These are phyloP conservation scores for Eremothecium sinecaudum DNA, from an alignment of 1,139 yeast species.

Conservation along the genomic window DNA sequence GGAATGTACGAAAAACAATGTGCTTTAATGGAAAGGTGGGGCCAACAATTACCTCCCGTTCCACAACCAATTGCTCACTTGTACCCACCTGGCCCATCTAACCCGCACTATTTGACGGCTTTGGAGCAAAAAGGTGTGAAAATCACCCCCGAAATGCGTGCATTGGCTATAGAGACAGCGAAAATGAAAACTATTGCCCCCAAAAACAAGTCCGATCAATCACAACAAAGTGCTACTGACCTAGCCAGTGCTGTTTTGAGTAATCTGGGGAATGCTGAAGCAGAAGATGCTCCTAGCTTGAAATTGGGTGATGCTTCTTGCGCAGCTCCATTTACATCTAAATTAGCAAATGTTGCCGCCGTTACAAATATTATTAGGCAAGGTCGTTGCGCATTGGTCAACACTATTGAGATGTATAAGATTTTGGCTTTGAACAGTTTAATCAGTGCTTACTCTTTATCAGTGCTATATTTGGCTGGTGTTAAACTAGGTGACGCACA, in stretches of 20 bases:
- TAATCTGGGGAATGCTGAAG: constrained; percentile 63
- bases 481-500: constrained; percentile 97
- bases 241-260: constrained; percentile 69
- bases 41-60: constrained; percentile 72
- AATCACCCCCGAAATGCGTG: constrained; percentile 58
- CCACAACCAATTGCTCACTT: constrained; percentile 84
- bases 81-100: constrained; percentile 90
- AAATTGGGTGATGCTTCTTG: constrained; percentile 98
- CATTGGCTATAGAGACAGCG: constrained; percentile 40
- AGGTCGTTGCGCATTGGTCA: constrained; percentile 96
- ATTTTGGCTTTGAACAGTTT: constrained; percentile 93
- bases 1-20: constrained; percentile 79
- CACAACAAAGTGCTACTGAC: constrained; percentile 37
- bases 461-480: constrained; percentile 92
- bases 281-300: constrained; percentile 81
- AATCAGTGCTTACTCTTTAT: constrained; percentile 90
- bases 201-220: constrained; percentile 29
- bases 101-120: constrained; percentile 82
- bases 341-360: constrained; percentile 82
- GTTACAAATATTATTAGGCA: constrained; percentile 92
- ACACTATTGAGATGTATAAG: constrained; percentile 98
- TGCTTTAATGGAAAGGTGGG: constrained; percentile 70
- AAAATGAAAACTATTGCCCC: constrained; percentile 15
- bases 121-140: constrained; percentile 74
- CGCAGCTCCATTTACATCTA: constrained; percentile 98